phyloP scores from a whole-genome alignment of 176 grass and related monocot genomes.

The Saccharum spontaneum region DNA sequence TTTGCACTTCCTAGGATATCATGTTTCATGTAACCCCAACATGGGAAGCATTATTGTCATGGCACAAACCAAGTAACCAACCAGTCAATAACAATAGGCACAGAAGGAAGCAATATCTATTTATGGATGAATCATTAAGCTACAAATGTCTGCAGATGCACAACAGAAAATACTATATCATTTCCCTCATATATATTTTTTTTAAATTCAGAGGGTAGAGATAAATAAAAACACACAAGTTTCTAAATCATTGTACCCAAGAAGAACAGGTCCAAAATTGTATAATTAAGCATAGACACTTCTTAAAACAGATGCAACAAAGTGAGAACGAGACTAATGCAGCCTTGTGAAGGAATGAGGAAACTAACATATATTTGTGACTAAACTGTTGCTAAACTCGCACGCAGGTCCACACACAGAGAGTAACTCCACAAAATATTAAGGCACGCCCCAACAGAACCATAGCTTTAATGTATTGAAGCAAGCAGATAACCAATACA shows the following conservation, averaged over 20 bases:
- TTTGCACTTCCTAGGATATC: neutral
- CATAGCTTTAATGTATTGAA: constrained; percentile 25
- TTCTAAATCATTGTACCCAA: neutral
- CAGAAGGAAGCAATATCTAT: constrained; percentile 9
- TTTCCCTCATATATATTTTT: neutral
- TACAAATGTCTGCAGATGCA: neutral
- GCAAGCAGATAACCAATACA: constrained; percentile 26
- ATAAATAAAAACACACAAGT: neutral
- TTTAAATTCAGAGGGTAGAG: neutral
- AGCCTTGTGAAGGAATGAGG: neutral
- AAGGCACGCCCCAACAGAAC: neutral
- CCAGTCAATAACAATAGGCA: constrained; percentile 2
- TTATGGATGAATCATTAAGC: neutral
- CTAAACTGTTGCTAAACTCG: neutral
- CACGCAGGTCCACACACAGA: too few relatives aligned
- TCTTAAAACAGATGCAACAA: constrained; percentile 6
- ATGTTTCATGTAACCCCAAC: neutral
- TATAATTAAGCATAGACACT: neutral
- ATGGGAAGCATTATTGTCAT: neutral
- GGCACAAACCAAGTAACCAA: constrained; percentile 7
- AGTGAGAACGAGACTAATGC: constrained; percentile 16
- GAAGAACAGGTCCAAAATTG: neutral
- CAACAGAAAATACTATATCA: constrained; percentile 5
- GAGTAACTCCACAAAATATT: neutral
- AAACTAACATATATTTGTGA: neutral